These are phyloP conservation scores for Urtica urens DNA, from an alignment of 306 rosid genomes.

Conservation along the genomic window DNA sequence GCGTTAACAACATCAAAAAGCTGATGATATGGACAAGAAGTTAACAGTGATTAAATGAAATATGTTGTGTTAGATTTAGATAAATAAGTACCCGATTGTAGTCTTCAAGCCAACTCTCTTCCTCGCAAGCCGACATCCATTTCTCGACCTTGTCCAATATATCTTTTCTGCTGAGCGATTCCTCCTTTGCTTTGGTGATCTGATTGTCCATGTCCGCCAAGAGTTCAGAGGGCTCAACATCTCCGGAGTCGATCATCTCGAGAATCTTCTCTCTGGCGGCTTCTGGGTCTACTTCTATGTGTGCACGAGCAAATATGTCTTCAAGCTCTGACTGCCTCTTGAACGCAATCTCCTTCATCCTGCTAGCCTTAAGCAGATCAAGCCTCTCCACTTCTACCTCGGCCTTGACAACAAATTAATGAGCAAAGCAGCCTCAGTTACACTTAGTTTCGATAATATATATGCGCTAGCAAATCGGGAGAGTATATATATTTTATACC, in stretches of 20 bases:
- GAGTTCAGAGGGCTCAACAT: constrained; percentile 74
- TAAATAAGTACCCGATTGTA: constrained; percentile 67
- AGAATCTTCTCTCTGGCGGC: constrained; percentile 82
- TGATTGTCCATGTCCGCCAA: constrained; percentile 94
- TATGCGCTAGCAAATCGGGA: neutral
- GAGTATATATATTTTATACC: constrained; percentile 28
- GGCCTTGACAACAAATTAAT: constrained; percentile 38
- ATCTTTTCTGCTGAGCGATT: constrained; percentile 90
- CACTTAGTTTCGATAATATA: neutral
- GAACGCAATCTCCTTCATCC: constrained; percentile 99
- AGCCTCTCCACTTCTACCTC: constrained; percentile 98
- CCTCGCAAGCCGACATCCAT: constrained; percentile 99
- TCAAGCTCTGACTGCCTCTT: constrained; percentile 92
- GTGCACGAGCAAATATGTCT: constrained; percentile 73
- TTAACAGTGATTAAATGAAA: neutral
- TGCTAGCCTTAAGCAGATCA: constrained; percentile 89
- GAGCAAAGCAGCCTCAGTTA: constrained; percentile 6
- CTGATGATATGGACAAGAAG: neutral
- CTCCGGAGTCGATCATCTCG: constrained; percentile 76
- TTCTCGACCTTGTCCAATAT: constrained; percentile 98
- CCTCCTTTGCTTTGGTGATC: constrained; percentile 82
- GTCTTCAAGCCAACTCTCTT: constrained; percentile 99
- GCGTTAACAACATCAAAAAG: neutral
- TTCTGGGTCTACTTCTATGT: constrained; percentile 78
- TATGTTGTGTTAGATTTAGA: neutral